Conservation (phyloP, 495 filamentous ascomycete genomes). For the Aspergillus wentii region DNA sequence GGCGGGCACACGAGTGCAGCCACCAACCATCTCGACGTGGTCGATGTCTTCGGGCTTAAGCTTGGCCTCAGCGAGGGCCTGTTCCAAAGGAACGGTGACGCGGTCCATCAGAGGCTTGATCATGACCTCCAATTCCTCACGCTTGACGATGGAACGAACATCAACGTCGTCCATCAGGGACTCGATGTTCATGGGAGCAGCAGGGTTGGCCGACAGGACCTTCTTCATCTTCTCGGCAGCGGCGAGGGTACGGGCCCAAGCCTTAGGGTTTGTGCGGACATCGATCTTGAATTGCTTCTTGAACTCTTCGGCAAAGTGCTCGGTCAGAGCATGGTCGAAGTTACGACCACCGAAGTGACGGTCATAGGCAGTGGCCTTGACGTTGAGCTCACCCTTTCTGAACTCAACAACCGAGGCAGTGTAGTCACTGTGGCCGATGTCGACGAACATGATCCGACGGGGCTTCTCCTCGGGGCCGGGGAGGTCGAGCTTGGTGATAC, state of each 20-base stretch:
- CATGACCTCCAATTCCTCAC: conserved; percentile 90
- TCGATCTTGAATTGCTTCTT: conserved; percentile 89
- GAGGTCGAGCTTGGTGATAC: conserved; percentile 95
- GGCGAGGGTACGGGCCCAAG: conserved; percentile 75
- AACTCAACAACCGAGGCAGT: conserved; percentile 93
- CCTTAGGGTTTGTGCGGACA: conserved; percentile 84
- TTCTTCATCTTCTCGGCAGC: conserved; percentile 98
- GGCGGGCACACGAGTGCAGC: conserved; percentile 88
- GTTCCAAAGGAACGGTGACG: conserved; percentile 69
- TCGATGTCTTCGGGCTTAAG: conserved; percentile 90
- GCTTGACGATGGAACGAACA: conserved; percentile 82
- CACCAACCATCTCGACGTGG: conserved; percentile 88
- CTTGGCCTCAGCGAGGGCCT: conserved; percentile 87
- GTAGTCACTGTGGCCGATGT: conserved; percentile 96
- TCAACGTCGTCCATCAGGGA: conserved; percentile 98
- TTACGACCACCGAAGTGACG: conserved; percentile 96
- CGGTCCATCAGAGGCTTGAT: conserved; percentile 79
- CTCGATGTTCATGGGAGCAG: conserved; percentile 95
- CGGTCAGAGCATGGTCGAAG: conserved; percentile 90
- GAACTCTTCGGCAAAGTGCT: conserved; percentile 94
- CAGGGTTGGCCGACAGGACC: conserved; percentile 91
- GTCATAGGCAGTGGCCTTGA: conserved; percentile 90
- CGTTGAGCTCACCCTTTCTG: conserved; percentile 91
- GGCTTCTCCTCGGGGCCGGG: conserved; percentile 89
- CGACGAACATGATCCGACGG: conserved; percentile 84